Base-by-base conservation (phyloP, 768 basidiomycete genomes). In the Paxillus rubicundulus region DNA sequence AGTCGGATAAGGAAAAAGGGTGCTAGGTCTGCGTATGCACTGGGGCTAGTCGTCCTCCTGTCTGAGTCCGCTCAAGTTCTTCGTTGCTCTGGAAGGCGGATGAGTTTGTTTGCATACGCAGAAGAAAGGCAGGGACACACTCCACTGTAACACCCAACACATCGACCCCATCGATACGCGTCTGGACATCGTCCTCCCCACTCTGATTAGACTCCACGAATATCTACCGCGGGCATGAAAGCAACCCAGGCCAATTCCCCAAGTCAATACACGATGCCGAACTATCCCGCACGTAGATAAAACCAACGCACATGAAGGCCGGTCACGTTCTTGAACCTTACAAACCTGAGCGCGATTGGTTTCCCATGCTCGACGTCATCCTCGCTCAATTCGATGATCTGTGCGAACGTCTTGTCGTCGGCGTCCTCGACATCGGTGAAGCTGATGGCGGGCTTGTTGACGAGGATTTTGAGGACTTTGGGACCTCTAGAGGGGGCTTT, bases 191-290 rank as follows among this genome's bases (percentile, higher is more conserved):
- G 5, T 89, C 85, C 34, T 76, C 78, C 33, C 61, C 80, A 0
- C 79, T 84, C 52, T 87, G 83, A 56, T 88, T 88, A 6, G 81
- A 81, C 33, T 70, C 75, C 37, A 90, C 79, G 60, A 90, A 89
- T 37, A 90, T 78, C 86, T 89, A 53, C 12, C 2, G 4, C 30
- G 1, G 14, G 21, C 17, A 5, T 12, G 38, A n/a, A 0, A n/a
- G 63, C 58, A 56, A 34, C 43, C 20, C 33, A 38, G 12, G 8
- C 14, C 30, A n/a, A 27, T n/a, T 52, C 43, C 3, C 28, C 1
- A 50, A 9, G 9, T 33, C 33, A 33, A 13, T 33, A 5, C 33
- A 33, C 33, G 33, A 14, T 13, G 33, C 33, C 33, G 12, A 33
- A 13, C 3, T 9, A 33, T 9, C 34, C 6, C 24, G 7, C 24